phyloP scores from a whole-genome alignment of 176 grass and related monocot genomes.

The Panicum miliaceum region DNA sequence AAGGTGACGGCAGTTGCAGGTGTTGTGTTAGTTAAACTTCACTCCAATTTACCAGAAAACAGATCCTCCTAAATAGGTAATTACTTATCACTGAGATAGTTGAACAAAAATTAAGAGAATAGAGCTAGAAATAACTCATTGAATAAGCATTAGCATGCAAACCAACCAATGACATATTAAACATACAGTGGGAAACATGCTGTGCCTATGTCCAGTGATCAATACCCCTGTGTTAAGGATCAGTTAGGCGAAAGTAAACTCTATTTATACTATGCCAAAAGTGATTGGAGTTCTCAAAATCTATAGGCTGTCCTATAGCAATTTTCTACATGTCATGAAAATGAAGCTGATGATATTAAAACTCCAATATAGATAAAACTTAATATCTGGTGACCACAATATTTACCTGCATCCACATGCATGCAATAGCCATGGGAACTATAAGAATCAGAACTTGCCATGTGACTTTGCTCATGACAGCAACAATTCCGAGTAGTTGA shows the following conservation, averaged over 20 bases:
- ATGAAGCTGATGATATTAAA: not conserved
- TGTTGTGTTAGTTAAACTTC: slow-evolving; percentile 40
- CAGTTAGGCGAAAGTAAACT: not conserved
- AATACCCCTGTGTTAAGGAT: not conserved
- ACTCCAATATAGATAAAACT: not conserved
- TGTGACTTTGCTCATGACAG: slow-evolving; percentile 94
- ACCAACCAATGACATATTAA: slow-evolving; percentile 2
- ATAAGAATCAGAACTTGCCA: slow-evolving; percentile 98
- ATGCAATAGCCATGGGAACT: slow-evolving; percentile 79
- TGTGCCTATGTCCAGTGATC: not conserved
- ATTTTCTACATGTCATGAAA: not conserved
- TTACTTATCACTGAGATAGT: not conserved
- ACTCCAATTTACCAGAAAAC: slow-evolving; percentile 25
- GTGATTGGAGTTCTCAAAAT: slow-evolving; percentile 10
- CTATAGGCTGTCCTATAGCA: not conserved
- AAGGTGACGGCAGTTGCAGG: slow-evolving; percentile 10
- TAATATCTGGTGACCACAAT: not conserved
- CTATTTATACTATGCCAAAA: not conserved
- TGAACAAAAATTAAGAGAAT: not conserved
- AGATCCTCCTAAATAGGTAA: slow-evolving; percentile 22
- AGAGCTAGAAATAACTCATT: not conserved
- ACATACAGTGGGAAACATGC: slow-evolving; percentile 1
- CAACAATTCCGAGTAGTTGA: slow-evolving; percentile 92
- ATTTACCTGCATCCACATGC: slow-evolving; percentile 99
- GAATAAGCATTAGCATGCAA: not conserved